These are phyloP conservation scores for Scolecobasidium constrictum DNA, from an alignment of 2,329 filamentous ascomycete genomes.

Conservation along the genomic window DNA sequence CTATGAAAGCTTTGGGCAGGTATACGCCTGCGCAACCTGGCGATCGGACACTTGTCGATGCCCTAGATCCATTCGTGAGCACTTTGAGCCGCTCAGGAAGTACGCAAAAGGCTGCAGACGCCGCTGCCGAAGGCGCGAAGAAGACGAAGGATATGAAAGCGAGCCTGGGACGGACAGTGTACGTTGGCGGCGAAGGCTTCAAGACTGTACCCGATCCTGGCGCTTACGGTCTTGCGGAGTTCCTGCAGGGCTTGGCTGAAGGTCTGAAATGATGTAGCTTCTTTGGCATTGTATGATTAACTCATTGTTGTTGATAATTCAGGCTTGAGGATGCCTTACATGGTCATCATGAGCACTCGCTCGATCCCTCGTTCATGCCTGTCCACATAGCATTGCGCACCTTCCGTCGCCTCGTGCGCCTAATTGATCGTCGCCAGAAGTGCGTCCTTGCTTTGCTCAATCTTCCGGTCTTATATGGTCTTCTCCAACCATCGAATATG, in stretches of 20 bases:
- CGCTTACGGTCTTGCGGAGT: conserved; percentile 68
- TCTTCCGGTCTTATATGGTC: too few species aligned
- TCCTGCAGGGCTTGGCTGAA: conserved; percentile 68
- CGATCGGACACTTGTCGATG: conserved; percentile 84
- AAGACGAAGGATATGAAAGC: conserved; percentile 88
- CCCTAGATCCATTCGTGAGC: conserved; percentile 77
- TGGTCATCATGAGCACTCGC: neutral
- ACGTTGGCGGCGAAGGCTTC: conserved; percentile 66
- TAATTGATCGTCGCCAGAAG: too few species aligned
- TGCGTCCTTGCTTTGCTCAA: too few species aligned
- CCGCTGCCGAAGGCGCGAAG: conserved; percentile 65
- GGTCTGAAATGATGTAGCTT: conserved; percentile 9
- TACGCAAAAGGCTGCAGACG: conserved; percentile 61
- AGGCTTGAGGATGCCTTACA: neutral
- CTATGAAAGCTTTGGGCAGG: conserved; percentile 58
- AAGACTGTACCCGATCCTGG: conserved; percentile 65
- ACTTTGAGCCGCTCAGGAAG: conserved; percentile 54
- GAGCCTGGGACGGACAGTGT: conserved; percentile 72
- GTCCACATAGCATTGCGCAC: too few species aligned
- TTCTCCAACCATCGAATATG: too few species aligned
- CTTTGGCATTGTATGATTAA: conserved; percentile 5
- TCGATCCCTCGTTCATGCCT: too few species aligned
- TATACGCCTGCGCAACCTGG: conserved; percentile 88
- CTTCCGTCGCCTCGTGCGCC: too few species aligned
- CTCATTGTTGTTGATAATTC: neutral